These are phyloP conservation scores for Aspergillus coremiiformis DNA, from an alignment of 495 filamentous ascomycete genomes.

Conservation along the genomic window DNA sequence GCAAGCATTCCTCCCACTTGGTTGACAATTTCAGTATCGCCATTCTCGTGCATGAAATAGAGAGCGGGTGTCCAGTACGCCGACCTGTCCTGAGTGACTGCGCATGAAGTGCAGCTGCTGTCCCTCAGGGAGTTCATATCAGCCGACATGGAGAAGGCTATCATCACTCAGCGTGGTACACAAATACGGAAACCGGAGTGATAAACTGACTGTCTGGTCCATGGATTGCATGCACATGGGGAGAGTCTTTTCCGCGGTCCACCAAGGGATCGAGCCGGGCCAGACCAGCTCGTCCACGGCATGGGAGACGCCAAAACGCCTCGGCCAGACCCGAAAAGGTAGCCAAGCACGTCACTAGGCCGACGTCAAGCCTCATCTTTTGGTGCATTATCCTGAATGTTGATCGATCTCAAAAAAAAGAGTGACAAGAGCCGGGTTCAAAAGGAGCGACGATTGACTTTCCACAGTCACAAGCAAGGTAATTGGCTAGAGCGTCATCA, in stretches of 20 bases:
- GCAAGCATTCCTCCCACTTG: constrained; percentile 53
- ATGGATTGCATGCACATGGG: constrained; percentile 47
- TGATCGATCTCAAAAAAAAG: constrained; percentile 3
- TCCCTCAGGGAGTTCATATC: constrained; percentile 34
- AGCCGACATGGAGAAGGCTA: constrained; percentile 44
- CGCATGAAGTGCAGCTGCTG: constrained; percentile 51
- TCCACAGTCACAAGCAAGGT: constrained; percentile 4
- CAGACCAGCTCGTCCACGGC: constrained; percentile 57
- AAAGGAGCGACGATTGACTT: constrained; percentile 10
- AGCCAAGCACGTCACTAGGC: constrained; percentile 25
- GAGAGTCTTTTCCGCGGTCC: constrained; percentile 34
- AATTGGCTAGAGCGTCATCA: constrained; percentile 15
- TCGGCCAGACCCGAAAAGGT: constrained; percentile 33
- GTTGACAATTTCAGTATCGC: constrained; percentile 45
- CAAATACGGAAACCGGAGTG: neutral
- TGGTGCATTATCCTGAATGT: constrained; percentile 10
- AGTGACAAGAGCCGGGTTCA: constrained; percentile 12
- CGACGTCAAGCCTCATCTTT: constrained; percentile 15
- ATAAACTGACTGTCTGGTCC: constrained; percentile 46
- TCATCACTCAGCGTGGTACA: neutral
- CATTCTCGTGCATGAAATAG: constrained; percentile 50
- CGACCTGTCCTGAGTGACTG: constrained; percentile 51
- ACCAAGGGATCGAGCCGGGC: constrained; percentile 51
- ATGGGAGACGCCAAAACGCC: constrained; percentile 88
- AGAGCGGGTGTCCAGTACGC: constrained; percentile 57